These are phyloP conservation scores for Umbelopsis sp. DNA, from an alignment of 192 early-diverging fungal species.

Conservation along the genomic window DNA sequence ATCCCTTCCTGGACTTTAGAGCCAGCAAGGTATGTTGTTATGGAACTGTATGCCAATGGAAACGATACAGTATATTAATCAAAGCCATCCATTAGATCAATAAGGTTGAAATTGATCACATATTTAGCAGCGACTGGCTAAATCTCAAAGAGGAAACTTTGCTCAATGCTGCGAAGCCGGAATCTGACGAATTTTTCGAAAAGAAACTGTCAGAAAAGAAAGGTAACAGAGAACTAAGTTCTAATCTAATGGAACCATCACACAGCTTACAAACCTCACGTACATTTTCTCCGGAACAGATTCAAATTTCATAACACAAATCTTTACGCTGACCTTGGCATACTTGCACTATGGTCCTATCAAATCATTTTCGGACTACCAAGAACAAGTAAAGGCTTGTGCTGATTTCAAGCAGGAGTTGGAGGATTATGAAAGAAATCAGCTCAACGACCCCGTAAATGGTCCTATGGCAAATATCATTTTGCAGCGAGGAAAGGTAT, in stretches of 20 bases:
- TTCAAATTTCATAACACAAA: constrained; percentile 87
- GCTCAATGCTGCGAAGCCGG: constrained; percentile 74
- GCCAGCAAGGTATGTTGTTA: constrained; percentile 60
- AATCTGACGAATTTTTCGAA: constrained; percentile 61
- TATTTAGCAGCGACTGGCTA: constrained; percentile 58
- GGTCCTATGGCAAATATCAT: constrained; percentile 8
- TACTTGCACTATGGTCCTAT: constrained; percentile 83
- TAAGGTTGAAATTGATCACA: constrained; percentile 77
- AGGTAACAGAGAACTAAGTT: not conserved
- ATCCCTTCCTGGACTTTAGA: constrained; percentile 83
- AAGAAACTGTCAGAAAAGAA: not conserved
- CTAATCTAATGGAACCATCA: not conserved
- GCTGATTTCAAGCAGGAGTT: constrained; percentile 72
- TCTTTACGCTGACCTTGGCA: constrained; percentile 80
- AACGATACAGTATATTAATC: not conserved
- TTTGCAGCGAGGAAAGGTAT: constrained; percentile 28
- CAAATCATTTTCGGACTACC: constrained; percentile 68
- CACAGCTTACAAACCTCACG: not conserved
- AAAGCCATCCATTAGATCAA: constrained; percentile 44
- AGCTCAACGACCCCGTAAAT: not conserved
- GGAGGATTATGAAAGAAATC: constrained; percentile 52
- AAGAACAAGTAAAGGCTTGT: constrained; percentile 65
- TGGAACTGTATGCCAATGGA: not conserved
- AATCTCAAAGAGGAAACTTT: constrained; percentile 74
- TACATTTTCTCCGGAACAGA: constrained; percentile 23